Evolutionary conservation across 148 eudicot genomes (phyloP), one percentile per base, ranked within the genome.

Genomic region (Amaranthus cruentus): DNA sequence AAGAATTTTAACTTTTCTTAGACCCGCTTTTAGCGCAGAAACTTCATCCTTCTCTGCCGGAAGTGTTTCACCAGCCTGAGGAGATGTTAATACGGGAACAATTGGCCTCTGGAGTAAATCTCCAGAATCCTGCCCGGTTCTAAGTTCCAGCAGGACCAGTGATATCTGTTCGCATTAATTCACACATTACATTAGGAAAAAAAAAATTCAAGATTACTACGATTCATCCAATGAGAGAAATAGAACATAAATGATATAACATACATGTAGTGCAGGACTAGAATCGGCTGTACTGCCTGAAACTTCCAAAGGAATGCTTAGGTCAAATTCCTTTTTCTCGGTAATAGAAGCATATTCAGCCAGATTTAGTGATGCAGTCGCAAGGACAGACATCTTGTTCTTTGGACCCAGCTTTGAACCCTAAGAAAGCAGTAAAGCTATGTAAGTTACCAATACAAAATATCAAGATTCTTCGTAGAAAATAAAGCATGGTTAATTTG

Each of bases 1-100:
- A 62, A 94, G 75, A 70, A 89, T 89, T 70, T 87, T 94, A 3
- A 94, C 98, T 73, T 89, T 94, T 64, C 93, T 79, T 43, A 94
- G 81, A 64, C 98, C 89, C 2, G 97, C 97, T 81, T 94, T 91
- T n/a, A 94, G 87, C 13, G 93, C 93, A 76, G 98, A 94, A 73
- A 86, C 83, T 74, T 94, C 98, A 55, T 94, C 96, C 81, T 88
- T 94, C 77, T 88, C 96, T 12, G 83, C 18, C 42, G 90, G 74
- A 59, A 72, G 74, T 13, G 84, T 70, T 56, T 84, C 91, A 55
- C 69, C 80, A 8, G 85, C 53, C 58, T 68, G 77, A 12, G 84
- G 65, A 60, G 89, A 76, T 52, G 85, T 79, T 42, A 76, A 7
- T 55, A 76, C 75, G 48, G 88, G 78, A 73, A 75, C 77, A 60